Evolutionary conservation across 2,329 filamentous ascomycete species (phyloP).

Genomic region (Dactylonectria macrodidyma): DNA sequence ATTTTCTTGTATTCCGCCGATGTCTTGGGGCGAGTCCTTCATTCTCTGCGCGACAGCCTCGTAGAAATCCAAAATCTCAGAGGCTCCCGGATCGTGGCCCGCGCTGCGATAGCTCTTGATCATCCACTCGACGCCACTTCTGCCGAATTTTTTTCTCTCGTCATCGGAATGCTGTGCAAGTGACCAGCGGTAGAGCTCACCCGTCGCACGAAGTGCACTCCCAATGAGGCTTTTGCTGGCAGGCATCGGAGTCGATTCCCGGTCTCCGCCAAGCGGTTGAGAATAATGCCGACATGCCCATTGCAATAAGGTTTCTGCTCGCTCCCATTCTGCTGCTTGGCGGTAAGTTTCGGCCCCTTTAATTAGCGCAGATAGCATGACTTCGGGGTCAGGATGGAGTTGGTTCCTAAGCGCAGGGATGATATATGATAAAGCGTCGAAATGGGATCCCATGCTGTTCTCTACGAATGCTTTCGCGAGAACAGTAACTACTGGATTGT

Average conservation of each 20-base stretch:
- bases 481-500: constrained; percentile 13
- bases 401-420: constrained; percentile 21
- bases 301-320: background rate
- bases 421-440: constrained; percentile 31
- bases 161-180: too few relatives aligned
- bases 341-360: background rate
- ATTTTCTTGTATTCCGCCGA: background rate
- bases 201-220: constrained; percentile 10
- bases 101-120: background rate
- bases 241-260: background rate
- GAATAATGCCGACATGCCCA: background rate
- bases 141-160: background rate
- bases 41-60: constrained; percentile 2
- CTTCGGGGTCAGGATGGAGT: background rate
- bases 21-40: background rate
- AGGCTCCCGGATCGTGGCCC: background rate
- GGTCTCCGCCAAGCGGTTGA: background rate
- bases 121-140: constrained; percentile 22
- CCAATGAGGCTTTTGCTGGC: background rate
- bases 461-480: constrained; percentile 33
- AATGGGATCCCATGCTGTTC: constrained; percentile 22
- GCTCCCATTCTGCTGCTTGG: background rate
- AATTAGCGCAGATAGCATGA: background rate
- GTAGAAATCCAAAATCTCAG: constrained; percentile 26
- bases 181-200: constrained; percentile 3